Percentiles rank a stretch among this genome's conserved stretches.
These are phyloP conservation scores for Aspergillus coremiiformis DNA, from an alignment of 495 filamentous ascomycete species.

Conservation along the genomic window DNA sequence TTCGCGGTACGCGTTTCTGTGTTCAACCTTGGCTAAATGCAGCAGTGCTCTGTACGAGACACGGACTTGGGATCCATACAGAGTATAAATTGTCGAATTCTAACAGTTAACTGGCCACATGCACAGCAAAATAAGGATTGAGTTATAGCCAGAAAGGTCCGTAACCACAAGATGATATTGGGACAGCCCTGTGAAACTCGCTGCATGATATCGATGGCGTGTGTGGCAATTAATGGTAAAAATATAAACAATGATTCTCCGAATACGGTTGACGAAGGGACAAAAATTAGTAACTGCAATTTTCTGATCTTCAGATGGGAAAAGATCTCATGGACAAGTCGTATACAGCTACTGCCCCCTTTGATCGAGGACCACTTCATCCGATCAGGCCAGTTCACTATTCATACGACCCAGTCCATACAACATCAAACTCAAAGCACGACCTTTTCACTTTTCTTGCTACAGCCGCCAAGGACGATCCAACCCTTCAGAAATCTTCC, in stretches of 20 bases:
- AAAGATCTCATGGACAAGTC: neutral
- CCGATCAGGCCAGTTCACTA: neutral
- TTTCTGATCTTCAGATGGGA: neutral
- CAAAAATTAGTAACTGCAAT: neutral
- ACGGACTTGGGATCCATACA: too few relatives aligned
- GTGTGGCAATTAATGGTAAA: neutral
- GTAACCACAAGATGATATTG: neutral
- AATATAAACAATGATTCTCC: neutral
- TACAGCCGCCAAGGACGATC: neutral
- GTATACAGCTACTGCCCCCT: neutral
- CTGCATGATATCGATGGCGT: neutral
- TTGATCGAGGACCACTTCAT: neutral
- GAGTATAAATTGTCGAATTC: neutral
- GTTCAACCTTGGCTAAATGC: neutral
- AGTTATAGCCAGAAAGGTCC: neutral
- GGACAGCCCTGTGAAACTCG: neutral
- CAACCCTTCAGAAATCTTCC: neutral
- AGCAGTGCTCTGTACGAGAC: too few relatives aligned
- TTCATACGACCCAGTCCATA: neutral
- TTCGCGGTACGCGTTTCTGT: neutral
- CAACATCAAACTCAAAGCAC: neutral
- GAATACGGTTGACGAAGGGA: neutral
- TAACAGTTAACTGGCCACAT: neutral
- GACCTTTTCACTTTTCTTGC: neutral
- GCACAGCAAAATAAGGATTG: neutral